These are phyloP conservation scores for Aspergillus carlsbadensis DNA, from an alignment of 495 filamentous ascomycete species.

Conservation along the genomic window DNA sequence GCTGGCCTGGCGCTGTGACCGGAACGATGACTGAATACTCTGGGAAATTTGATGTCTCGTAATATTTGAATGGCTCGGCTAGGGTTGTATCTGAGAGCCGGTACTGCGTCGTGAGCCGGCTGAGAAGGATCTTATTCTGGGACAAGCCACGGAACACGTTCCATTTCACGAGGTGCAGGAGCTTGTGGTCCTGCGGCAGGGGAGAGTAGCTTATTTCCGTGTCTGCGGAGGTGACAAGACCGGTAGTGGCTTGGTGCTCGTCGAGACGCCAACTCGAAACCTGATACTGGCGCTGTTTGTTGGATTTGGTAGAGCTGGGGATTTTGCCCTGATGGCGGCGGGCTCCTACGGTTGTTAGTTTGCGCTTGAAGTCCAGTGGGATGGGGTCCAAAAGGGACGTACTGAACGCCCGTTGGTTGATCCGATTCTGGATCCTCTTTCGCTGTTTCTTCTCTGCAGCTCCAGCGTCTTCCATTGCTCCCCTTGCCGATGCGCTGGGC, in stretches of 20 bases:
- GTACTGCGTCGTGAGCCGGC: background rate
- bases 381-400: background rate
- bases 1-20: background rate
- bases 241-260: background rate
- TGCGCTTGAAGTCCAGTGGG: background rate
- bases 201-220: background rate
- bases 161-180: constrained; percentile 11
- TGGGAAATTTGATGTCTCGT: background rate
- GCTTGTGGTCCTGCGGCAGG: constrained; percentile 6
- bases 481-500: no score
- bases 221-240: no score
- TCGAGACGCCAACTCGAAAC: constrained; percentile 12
- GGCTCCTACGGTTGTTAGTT: no score
- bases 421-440: constrained; percentile 14
- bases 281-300: background rate
- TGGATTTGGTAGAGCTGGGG: background rate
- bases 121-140: constrained; percentile 1
- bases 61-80: background rate
- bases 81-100: background rate
- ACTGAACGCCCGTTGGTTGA: constrained; percentile 18
- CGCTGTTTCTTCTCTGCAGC: constrained; percentile 10
- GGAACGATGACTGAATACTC: background rate
- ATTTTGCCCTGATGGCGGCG: no score
- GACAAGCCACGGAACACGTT: constrained; percentile 10
- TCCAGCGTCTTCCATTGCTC: background rate